A percentile compares a stretch with the other conserved stretches of the same genome.
phyloP scores from a whole-genome alignment of 352 stramenopile species.

The Phytophthora ramorum region DNA sequence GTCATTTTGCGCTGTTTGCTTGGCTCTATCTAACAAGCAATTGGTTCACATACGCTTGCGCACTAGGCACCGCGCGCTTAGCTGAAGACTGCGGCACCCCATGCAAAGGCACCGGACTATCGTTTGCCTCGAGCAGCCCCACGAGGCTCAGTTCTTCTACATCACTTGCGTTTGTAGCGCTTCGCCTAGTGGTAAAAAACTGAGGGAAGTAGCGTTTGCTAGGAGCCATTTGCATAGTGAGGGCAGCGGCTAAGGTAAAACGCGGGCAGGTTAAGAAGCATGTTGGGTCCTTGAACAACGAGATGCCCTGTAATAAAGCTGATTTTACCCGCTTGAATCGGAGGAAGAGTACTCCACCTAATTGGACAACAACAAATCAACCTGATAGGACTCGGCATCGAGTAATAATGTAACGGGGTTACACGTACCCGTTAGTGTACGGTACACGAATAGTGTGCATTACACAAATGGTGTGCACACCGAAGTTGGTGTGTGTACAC shows the following conservation, averaged over 20 bases:
- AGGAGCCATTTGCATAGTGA: slow-evolving; percentile 7
- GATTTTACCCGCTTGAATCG: slow-evolving; percentile 19
- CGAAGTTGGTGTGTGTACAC: too few relatives aligned
- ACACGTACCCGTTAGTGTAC: too few relatives aligned
- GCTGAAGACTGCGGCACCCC: not conserved
- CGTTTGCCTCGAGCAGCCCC: slow-evolving; percentile 12
- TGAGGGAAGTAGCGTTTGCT: slow-evolving; percentile 14
- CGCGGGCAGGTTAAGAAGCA: slow-evolving; percentile 18
- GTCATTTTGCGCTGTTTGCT: not conserved
- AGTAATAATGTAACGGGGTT: too few relatives aligned
- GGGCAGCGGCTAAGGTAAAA: slow-evolving; percentile 14
- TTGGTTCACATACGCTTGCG: slow-evolving; percentile 23
- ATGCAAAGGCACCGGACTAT: not conserved
- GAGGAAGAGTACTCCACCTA: slow-evolving; percentile 22
- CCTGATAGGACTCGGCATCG: too few relatives aligned
- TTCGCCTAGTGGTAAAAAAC: slow-evolving; percentile 3
- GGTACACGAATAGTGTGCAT: too few relatives aligned
- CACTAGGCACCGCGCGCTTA: not conserved
- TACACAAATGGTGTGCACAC: too few relatives aligned
- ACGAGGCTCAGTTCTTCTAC: slow-evolving; percentile 13
- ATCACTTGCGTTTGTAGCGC: not conserved
- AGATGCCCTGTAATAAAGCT: slow-evolving; percentile 21
- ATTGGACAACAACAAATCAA: not conserved
- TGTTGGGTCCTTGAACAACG: slow-evolving; percentile 17
- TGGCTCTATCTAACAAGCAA: slow-evolving; percentile 2